Conservation (phyloP, 805 yeast genomes). For the Debaryomyces castellii region DNA sequence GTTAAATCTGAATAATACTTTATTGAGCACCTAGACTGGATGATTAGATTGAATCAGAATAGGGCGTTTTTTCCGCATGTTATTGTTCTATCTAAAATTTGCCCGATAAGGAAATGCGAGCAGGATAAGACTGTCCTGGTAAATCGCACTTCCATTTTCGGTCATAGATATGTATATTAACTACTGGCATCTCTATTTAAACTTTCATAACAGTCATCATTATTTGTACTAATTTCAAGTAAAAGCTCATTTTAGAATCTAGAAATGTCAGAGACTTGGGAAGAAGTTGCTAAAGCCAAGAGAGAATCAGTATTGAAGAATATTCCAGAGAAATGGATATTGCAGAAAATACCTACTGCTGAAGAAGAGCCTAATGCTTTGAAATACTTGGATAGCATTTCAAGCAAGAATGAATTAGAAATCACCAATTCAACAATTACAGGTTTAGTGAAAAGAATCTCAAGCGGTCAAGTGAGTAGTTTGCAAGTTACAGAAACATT, state of each 20-base stretch:
- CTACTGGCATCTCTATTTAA: too few species aligned
- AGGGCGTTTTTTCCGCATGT: too few species aligned
- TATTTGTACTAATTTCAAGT: too few species aligned
- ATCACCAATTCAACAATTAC: neutral
- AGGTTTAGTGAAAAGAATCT: neutral
- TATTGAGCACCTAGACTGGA: too few species aligned
- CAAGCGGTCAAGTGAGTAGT: neutral
- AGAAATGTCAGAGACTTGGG: slow-evolving; percentile 2
- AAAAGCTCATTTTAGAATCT: too few species aligned
- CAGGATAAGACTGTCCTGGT: too few species aligned
- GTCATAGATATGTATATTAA: too few species aligned
- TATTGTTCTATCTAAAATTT: too few species aligned
- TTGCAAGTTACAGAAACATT: slow-evolving; percentile 52
- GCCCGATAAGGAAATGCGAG: too few species aligned
- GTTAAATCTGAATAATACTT: neutral
- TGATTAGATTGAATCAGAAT: too few species aligned
- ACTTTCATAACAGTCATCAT: too few species aligned
- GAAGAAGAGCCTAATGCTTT: slow-evolving; percentile 4
- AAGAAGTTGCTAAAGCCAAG: slow-evolving; percentile 5
- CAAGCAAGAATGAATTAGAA: neutral
- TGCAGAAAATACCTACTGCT: slow-evolving; percentile 4
- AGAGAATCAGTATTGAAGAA: slow-evolving; percentile 3
- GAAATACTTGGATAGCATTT: neutral
- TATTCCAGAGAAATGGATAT: slow-evolving; percentile 9
- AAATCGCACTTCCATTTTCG: too few species aligned